Base-by-base conservation (phyloP, 257 asterid species). In the Rhazya stricta region DNA sequence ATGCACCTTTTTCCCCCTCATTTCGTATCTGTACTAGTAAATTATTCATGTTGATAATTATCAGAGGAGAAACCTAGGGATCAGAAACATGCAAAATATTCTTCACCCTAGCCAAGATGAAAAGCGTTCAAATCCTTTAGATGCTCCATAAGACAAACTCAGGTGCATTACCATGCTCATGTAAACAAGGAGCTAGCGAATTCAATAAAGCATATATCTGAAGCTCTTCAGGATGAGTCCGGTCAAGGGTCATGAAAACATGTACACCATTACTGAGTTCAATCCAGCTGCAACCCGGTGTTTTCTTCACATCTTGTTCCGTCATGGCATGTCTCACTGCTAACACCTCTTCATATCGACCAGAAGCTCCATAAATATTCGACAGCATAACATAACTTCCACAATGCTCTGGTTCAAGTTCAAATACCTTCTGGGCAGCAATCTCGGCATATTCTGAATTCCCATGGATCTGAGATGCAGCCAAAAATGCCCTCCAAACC, bases 201-300 rank as follows among this genome's bases (percentile, higher is more conserved):
- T 84, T 83, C 63, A 92, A 83, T 53, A 74, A 89, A 56, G 84
- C 86, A 76, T 89, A 85, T 12, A 88, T 83, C 13, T 58, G 78
- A 73, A 60, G n/a, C 76, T 74, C 88, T 63, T 86, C 91, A 54
- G 89, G 86, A 82, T 86, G 91, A 72, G 57, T 73, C 34, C 85
- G 78, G 68, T 93, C 93, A 12, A 87, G 84, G 27, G 89, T 91
- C 39, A 86, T 78, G 84, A 93, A 93, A 54, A 82, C 86, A 63
- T 85, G 93, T 63, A 85, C 76, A 19, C 94, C 96, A 75, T 86
- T 86, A 48, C 86, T 79, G 41, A 86, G 91, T 80, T 89, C 96
- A 58, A 93, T 85, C 97, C 98, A 93, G 82, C 97, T 93, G 60
- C 96, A 91, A 72, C 98, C 97, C 7, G 97, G 97, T 3, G 87